A percentile compares a stretch with the other conserved stretches of the same genome.
phyloP scores from a whole-genome alignment of 805 yeast genomes.

The Jamesozyma jinghongensis region DNA sequence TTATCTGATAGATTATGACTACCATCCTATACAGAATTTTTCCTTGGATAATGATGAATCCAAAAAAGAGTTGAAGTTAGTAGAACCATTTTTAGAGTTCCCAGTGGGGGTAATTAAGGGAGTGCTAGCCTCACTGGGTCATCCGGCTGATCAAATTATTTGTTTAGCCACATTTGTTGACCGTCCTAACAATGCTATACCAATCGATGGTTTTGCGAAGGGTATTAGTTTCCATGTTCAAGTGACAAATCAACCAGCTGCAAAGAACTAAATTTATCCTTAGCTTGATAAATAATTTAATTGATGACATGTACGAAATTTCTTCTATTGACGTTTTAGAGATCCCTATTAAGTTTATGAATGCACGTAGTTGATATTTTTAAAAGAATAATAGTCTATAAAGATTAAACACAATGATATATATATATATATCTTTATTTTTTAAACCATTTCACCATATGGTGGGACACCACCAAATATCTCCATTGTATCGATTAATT shows the following conservation, averaged over 20 bases:
- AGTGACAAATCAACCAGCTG: constrained; percentile 8
- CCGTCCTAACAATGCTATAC: constrained; percentile 14
- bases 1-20: constrained; percentile 27
- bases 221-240: constrained; percentile 29
- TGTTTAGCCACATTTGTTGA: constrained; percentile 25
- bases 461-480: constrained; percentile 22
- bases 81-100: constrained; percentile 27
- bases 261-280: not conserved
- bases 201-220: constrained; percentile 14
- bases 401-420: no score
- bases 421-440: no score
- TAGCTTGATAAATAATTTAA: no score
- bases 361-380: no score
- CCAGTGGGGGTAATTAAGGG: constrained; percentile 30
- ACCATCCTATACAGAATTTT: constrained; percentile 22
- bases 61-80: constrained; percentile 18
- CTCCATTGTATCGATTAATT: constrained; percentile 14
- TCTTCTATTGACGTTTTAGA: no score
- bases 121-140: constrained; percentile 25
- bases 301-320: no score
- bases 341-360: no score
- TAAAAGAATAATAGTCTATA: no score
- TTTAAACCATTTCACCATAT: constrained; percentile 4
- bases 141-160: constrained; percentile 17
- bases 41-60: constrained; percentile 15